Base-by-base conservation (phyloP, 73 alveolate genomes). In the Paramecium bursaria region DNA sequence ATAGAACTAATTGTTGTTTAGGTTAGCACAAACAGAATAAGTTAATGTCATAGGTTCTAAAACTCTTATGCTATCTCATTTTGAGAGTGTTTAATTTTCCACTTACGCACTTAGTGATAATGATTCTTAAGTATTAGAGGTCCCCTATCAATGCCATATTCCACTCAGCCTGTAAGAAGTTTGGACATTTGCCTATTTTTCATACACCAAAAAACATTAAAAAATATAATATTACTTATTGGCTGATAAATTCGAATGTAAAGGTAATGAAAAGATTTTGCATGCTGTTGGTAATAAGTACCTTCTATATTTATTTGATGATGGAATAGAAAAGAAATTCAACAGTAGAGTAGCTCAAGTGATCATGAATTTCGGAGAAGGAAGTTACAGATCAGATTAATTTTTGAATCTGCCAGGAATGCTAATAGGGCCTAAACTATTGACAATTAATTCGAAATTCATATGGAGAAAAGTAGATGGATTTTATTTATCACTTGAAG, bases 141-240 rank as follows among this genome's bases (percentile, higher is more conserved):
- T 33, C 3, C 55, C 82, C 4, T 67, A 30, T 21, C 42, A 67
- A 67, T 67, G 82, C 13, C 22, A 67, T 33, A 67, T 67, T 15
- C 82, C 82, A 67, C 19, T 6, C 15, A 14, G 22, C 33, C 21
- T 39, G 44, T 47, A 25, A 7, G 82, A 67, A 67, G 44, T 67
- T 19, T 67, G 82, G 82, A 67, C 60, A 0, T 67, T 67, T 67
- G 55, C 82, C 0, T 67, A 67, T 19, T 67, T 67, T 67, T 42
- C 60, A 25, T 67, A 67, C 44, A 39, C 82, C 2, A 67, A 67
- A 29, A 35, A 35, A 27, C 60, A 31, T 7, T 25, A 47, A 67
- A 67, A 67, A 67, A 46, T 42, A 2, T 14, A 67, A 42, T 67
- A 67, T 42, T 67, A 35, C 21, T 67, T 67, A 26, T 39, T 21